Conservation (phyloP, 1,284 basidiomycete species). For the Fomitopsis pinicola region DNA sequence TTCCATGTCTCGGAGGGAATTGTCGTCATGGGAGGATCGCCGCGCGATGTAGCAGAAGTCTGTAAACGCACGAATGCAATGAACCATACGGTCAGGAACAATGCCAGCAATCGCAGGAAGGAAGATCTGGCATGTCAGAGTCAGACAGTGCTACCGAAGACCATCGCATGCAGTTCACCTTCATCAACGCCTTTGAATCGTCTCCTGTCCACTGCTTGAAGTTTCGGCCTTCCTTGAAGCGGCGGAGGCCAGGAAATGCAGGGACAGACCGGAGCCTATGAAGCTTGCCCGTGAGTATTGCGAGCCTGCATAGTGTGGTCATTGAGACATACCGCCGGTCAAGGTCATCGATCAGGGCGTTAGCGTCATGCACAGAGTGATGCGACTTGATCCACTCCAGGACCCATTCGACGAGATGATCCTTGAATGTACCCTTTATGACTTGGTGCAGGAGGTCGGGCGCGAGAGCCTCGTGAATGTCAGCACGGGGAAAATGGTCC, state of each 20-base stretch:
- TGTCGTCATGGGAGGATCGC: slow-evolving; percentile 1
- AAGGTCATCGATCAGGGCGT: slow-evolving; percentile 11
- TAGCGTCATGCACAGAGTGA: background rate
- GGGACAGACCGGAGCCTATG: slow-evolving; percentile 9
- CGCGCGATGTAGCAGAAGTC: slow-evolving; percentile 16
- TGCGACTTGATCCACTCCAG: background rate
- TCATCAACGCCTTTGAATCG: slow-evolving; percentile 22
- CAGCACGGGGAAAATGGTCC: background rate
- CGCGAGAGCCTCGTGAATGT: background rate
- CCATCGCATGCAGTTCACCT: slow-evolving; percentile 9
- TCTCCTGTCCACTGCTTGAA: slow-evolving; percentile 23
- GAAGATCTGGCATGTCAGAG: too few species aligned
- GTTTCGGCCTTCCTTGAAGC: slow-evolving; percentile 13
- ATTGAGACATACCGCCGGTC: slow-evolving; percentile 14
- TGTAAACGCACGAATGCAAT: slow-evolving; percentile 7
- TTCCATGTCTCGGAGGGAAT: slow-evolving; percentile 1
- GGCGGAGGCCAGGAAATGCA: slow-evolving; percentile 13
- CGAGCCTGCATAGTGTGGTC: background rate
- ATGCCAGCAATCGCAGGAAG: background rate
- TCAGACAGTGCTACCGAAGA: too few species aligned
- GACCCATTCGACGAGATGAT: slow-evolving; percentile 18
- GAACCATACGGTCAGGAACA: slow-evolving; percentile 3
- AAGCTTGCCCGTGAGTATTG: too few species aligned
- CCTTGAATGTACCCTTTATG: slow-evolving; percentile 4
- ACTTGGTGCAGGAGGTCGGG: background rate